Evolutionary conservation across 768 basidiomycete genomes (phyloP), one percentile per base, ranked within the genome.

Genomic region (Chalciporus chontae): DNA sequence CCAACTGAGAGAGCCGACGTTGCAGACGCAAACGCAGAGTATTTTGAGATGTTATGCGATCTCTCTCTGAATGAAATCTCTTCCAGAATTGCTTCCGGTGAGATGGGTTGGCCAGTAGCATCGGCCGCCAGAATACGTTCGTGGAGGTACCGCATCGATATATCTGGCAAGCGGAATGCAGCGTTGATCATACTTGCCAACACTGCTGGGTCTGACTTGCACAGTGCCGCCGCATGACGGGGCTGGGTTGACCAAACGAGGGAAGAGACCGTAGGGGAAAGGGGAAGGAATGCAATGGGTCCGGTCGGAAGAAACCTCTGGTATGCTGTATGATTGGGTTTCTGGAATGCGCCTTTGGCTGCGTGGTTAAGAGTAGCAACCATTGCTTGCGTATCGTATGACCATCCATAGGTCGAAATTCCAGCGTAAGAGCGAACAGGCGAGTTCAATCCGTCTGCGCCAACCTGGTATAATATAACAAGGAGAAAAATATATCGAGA

Each of bases 301-400:
- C 96, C 95, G 5, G 93, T 93, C 2, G 94, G 88, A 17, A 98
- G 79, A 74, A 97, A 97, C 18, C 94, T 78, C 66, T 98, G 96
- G 69, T 88, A 98, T 0, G 92, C 94, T 0, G 84, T 90, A 6
- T 80, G 83, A 60, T 90, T 91, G 9, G 79, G 79, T 8, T 71
- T 71, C 62, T 84, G 77, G 58, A 81, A 82, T 26, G 78, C 70
- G 11, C 77, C 74, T 18, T 84, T 78, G 2, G 90, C 80, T 15
- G 77, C 69, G 64, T 98, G 90, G 40, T 75, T 66, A 58, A 99
- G 77, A 0, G 92, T 96, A 4, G 90, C 90, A 31, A 99, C 96
- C 37, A 98, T 78, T 8, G 87, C 94, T 59, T 90, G 87, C 0
- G 88, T 86, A 51, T 87, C 79, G 67, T 99, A 99, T 0, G 84